These are phyloP conservation scores for Aurifilum marmelostoma DNA, from an alignment of 2,329 filamentous ascomycete species.

Conservation along the genomic window DNA sequence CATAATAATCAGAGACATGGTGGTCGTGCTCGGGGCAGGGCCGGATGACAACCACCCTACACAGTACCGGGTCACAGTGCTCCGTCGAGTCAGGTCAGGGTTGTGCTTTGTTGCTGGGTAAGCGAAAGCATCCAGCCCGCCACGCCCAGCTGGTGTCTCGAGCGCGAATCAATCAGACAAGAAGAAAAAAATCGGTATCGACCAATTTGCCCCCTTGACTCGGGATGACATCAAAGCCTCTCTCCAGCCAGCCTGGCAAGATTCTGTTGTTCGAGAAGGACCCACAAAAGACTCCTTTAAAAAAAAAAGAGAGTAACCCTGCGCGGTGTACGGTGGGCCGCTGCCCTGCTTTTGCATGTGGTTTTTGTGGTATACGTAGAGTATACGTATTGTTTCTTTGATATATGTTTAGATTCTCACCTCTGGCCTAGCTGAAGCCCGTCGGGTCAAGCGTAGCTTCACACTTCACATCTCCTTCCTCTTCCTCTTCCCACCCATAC, in stretches of 20 bases:
- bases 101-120: constrained; percentile 1
- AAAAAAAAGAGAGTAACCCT: not conserved
- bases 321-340: constrained; percentile 12
- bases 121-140: not conserved
- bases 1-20: not conserved
- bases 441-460: not conserved
- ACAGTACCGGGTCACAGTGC: constrained; percentile 15
- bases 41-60: constrained; percentile 12
- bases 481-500: not conserved
- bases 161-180: not conserved
- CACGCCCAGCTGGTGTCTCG: not conserved
- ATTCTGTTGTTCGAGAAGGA: not conserved
- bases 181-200: not conserved
- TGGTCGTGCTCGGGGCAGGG: not conserved
- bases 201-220: constrained; percentile 10
- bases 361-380: not conserved
- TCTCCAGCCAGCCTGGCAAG: not conserved
- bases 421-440: not conserved
- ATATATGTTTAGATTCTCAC: not conserved
- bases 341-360: constrained; percentile 4
- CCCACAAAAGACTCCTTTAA: constrained; percentile 10
- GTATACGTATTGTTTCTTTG: not conserved
- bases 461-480: not conserved
- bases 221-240: constrained; percentile 14
- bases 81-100: not conserved